Evolutionary conservation across 495 filamentous ascomycete genomes (phyloP), one percentile per base, ranked within the genome.

Genomic region (Tuber borchii): DNA sequence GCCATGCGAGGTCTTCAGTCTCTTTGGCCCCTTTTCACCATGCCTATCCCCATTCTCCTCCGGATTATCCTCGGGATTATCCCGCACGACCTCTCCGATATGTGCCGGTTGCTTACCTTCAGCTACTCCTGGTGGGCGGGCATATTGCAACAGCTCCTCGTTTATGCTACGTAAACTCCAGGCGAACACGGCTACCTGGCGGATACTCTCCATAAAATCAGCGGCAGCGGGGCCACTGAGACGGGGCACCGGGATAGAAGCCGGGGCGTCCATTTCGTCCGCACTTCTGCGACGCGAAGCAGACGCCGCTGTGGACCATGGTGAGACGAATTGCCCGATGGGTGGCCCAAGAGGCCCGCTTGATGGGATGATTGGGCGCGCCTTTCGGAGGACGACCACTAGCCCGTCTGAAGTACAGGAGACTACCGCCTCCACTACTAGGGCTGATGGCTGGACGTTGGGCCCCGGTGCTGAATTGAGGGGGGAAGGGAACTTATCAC

Each of bases 351-450:
- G 72, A 65, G 85, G 83, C 48, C 87, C 85, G 46, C 85, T 85
- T 43, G 86, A 85, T 22, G 92, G 91, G 61, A 93, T 89, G 5
- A 89, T 86, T 26, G 93, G 90, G 40, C 91, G 87, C 42, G 93
- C 93, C 71, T 88, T 89, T 61, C 93, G 91, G 17, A 97, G 86
- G 43, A 95, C 90, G 26, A 96, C 93, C 14, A 96, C 93, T 19
- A 97, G 85, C 17, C 93, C 93, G 83, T 96, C 93, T 1, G 93
- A 96, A 2, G 93, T 94, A 83, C 93, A 97, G 9, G 93, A 96
- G 51, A 96, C 90, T 31, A 97, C 93, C 19, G 93, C 93, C 84
- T 97, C 93, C 51, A 97, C 85, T 80, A 95, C 93, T 91, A 85
- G 14, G 81, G 82, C 31, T 85, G 83, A 39, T 79, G 74, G 75